Evolutionary conservation across 345 rosid species (phyloP), one percentile per base, ranked within the genome.

Genomic region (Psidium guajava): DNA sequence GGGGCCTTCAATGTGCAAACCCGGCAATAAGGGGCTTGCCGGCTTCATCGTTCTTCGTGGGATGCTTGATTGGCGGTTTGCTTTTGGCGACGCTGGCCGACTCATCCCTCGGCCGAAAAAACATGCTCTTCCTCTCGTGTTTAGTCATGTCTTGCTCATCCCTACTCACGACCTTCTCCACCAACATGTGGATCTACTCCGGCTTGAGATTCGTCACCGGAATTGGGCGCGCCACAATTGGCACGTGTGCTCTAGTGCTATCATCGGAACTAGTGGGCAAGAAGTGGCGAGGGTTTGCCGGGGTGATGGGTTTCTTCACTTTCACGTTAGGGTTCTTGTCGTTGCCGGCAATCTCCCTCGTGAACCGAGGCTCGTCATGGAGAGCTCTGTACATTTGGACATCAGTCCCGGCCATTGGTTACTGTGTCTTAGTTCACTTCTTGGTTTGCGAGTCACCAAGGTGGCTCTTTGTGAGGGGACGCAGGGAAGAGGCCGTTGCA

Each of bases 51-150:
- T 94, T 92, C 91, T 92, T 91, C 90, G 55, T 88, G 59, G 95
- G 97, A 5, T 93, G 93, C 88, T 74, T 94, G 5, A 52, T 90
- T 22, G 95, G 97, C 2, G 95, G 95, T 16, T 27, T 93, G 54
- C 32, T 90, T 77, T 86, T 93, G 0, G 88, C 95, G 21, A 86
- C 93, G 0, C 86, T 94, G 1, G 96, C 92, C 5, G 97, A 94
- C 85, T 89, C 96, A 21, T 85, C 90, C 2, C 87, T 92, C 0
- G 97, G 96, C 64, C 94, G 97, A 84, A 93, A 90, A 57, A 94
- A 92, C 83, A 83, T 91, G 90, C 88, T 93, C 54, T 83, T 91
- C 53, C 84, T 92, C 15, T 89, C 93, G 0, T 92, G 94, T 84
- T 54, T 91, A 0, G 25, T 85, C 14, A 92, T 93, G 95, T 88